Conservation (phyloP, 1,139 yeast genomes). For the Debaryomycetaceae sp. region DNA sequence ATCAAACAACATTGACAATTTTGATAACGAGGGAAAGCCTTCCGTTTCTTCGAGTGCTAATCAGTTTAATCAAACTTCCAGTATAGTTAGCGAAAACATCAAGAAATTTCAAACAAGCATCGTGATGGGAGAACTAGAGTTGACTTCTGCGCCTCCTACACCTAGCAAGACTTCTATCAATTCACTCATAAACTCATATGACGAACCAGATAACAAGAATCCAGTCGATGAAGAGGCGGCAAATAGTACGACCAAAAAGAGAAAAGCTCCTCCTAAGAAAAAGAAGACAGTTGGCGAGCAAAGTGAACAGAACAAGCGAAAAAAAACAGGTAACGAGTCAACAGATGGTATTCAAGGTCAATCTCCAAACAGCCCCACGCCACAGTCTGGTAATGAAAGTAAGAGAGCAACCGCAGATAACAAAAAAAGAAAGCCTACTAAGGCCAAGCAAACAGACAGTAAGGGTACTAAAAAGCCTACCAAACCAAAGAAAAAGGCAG, state of each 20-base stretch:
- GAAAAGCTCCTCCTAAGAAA: slow-evolving; percentile 8
- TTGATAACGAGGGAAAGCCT: not conserved
- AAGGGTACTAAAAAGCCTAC: slow-evolving; percentile 5
- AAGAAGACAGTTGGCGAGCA: slow-evolving; percentile 7
- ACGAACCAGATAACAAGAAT: slow-evolving; percentile 15
- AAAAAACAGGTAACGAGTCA: slow-evolving; percentile 8
- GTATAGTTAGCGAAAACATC: slow-evolving; percentile 19
- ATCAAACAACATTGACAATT: not conserved
- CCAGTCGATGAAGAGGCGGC: slow-evolving; percentile 2
- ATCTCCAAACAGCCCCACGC: slow-evolving; percentile 1
- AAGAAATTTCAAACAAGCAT: slow-evolving; percentile 33
- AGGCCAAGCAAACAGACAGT: slow-evolving; percentile 5
- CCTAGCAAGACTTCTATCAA: slow-evolving; percentile 33
- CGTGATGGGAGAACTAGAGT: slow-evolving; percentile 9
- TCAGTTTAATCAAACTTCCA: not conserved
- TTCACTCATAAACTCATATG: slow-evolving; percentile 35
- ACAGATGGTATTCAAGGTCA: not conserved
- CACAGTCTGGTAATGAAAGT: slow-evolving; percentile 6
- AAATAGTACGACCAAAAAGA: slow-evolving; percentile 4
- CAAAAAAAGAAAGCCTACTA: slow-evolving; percentile 5
- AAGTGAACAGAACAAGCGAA: slow-evolving; percentile 7
- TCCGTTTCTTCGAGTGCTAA: not conserved
- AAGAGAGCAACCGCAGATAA: slow-evolving; percentile 7
- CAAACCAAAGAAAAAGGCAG: not conserved
- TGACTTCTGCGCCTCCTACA: slow-evolving; percentile 2